Conservation (phyloP, 352 stramenopile species). For the Aphanomyces astaci region DNA sequence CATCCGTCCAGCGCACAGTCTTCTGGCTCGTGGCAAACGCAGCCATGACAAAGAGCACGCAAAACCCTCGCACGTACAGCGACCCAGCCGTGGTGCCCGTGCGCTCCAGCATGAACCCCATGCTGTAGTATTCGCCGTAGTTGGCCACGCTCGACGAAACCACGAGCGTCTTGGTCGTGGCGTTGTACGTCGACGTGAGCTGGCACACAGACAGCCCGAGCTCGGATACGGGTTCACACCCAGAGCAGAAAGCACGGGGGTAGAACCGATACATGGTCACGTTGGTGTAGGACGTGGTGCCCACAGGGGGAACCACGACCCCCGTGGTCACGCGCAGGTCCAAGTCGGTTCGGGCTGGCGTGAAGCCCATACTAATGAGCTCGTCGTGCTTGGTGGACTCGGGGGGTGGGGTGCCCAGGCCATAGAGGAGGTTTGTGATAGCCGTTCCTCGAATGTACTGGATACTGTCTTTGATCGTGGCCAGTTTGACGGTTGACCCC, state of each 20-base stretch:
- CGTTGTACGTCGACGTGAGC: neutral
- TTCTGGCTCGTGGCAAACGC: conserved; percentile 10
- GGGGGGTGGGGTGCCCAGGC: neutral
- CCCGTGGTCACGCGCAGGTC: conserved; percentile 11
- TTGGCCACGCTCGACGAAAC: neutral
- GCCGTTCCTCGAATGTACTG: conserved; percentile 6
- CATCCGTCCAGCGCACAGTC: conserved; percentile 9
- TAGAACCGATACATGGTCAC: conserved; percentile 18
- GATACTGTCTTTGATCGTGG: neutral
- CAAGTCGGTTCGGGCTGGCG: neutral
- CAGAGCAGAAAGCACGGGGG: neutral
- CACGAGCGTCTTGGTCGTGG: neutral
- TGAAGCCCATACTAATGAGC: neutral
- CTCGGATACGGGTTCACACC: neutral
- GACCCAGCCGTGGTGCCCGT: neutral
- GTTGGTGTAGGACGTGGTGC: neutral
- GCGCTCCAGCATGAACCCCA: conserved; percentile 1
- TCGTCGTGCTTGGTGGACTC: neutral
- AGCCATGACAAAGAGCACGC: conserved; percentile 1
- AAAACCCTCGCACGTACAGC: neutral
- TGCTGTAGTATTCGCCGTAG: neutral
- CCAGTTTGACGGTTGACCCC: neutral
- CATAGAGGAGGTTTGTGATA: neutral
- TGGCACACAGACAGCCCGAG: neutral
- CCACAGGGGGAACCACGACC: neutral